Conservation (phyloP, 495 filamentous ascomycete species). For the Monascus purpureus region DNA sequence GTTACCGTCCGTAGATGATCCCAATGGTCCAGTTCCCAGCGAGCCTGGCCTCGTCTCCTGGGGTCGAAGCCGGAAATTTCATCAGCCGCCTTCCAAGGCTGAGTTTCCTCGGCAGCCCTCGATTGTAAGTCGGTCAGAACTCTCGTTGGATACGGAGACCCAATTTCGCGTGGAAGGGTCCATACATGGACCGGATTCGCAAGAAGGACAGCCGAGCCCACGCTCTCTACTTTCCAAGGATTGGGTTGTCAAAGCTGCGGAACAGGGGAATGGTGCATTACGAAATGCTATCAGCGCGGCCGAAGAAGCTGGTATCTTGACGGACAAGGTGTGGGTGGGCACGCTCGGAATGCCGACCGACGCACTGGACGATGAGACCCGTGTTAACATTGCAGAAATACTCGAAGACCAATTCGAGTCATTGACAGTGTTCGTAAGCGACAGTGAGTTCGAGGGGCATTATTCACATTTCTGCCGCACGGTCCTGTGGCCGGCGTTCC, state of each 20-base stretch:
- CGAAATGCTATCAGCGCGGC: conserved; percentile 69
- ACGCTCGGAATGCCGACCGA: conserved; percentile 84
- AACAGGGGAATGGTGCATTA: conserved; percentile 78
- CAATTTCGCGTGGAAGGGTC: conserved; percentile 1
- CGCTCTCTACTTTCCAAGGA: conserved; percentile 43
- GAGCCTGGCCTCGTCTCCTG: conserved; percentile 52
- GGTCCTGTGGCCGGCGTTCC: conserved; percentile 75
- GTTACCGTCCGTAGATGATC: conserved; percentile 13
- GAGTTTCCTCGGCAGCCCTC: conserved; percentile 50
- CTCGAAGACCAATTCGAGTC: conserved; percentile 63
- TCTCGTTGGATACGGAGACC: conserved; percentile 7
- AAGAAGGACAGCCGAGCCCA: conserved; percentile 22
- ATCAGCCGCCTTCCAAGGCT: conserved; percentile 61
- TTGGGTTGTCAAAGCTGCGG: conserved; percentile 66
- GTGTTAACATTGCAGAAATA: conserved; percentile 62
- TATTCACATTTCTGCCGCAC: conserved; percentile 83
- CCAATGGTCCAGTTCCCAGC: conserved; percentile 31
- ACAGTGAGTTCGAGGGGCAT: conserved; percentile 76
- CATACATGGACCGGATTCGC: conserved; percentile 1
- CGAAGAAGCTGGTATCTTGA: conserved; percentile 39
- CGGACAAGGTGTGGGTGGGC: conserved; percentile 66
- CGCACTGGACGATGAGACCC: conserved; percentile 50
- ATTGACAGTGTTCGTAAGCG: conserved; percentile 62
- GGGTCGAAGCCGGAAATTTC: conserved; percentile 45
- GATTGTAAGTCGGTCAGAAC: conserved; percentile 44